phyloP scores from a whole-genome alignment of 305 asterid species.

The Solanum hybrid region DNA sequence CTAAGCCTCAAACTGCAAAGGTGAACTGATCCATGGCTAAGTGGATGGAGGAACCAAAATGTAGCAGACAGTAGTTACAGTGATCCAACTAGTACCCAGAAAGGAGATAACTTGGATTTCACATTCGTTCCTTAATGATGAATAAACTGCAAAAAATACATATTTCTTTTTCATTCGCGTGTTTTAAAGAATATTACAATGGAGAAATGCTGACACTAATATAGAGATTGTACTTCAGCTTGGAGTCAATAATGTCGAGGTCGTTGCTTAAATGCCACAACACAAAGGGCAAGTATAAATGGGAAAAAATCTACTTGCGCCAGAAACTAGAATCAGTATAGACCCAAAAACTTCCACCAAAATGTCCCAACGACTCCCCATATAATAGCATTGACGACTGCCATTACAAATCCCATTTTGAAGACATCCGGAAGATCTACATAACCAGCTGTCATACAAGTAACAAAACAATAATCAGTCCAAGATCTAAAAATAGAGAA shows the following conservation, averaged over 20 bases:
- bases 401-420: conserved; percentile 78
- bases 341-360: conserved; percentile 97
- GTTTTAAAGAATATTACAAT: neutral
- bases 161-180: neutral
- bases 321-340: conserved; percentile 32
- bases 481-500: neutral
- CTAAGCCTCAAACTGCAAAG: neutral
- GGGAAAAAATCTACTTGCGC: conserved; percentile 17
- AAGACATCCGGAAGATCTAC: conserved; percentile 86
- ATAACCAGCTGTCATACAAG: conserved; percentile 63
- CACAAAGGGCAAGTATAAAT: conserved; percentile 9
- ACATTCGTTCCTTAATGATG: neutral
- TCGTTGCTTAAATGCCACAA: conserved; percentile 5
- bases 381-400: conserved; percentile 57
- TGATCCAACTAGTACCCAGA: neutral
- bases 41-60: neutral
- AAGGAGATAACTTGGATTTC: neutral
- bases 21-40: neutral
- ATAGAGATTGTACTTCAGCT: neutral
- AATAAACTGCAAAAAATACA: neutral
- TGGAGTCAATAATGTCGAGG: neutral
- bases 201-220: neutral
- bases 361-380: conserved; percentile 73
- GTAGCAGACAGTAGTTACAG: neutral
- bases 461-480: conserved; percentile 17